Base-by-base conservation (phyloP, 768 basidiomycete species). In the Russula sp. region DNA sequence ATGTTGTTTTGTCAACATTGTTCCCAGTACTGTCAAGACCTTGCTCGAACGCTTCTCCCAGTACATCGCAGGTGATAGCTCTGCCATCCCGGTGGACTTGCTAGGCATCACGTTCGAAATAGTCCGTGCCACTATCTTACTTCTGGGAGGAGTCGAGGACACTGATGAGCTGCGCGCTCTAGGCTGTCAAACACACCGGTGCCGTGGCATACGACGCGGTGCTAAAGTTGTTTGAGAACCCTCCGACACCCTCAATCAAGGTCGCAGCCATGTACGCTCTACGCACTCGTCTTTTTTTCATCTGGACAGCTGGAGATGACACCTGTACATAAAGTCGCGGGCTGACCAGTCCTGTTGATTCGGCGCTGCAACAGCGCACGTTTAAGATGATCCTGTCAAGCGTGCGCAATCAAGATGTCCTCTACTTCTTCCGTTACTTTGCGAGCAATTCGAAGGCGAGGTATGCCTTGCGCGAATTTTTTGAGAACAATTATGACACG, bases 71-170 rank as follows among this genome's bases (percentile, higher is more conserved):
- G 83, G 83, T 8, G 89, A 96, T 69, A 83, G 87, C 67, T 86
- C 86, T 0, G 77, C 73, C 56, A 90, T 98, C 66, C 90, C 92
- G 7, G 81, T 84, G 32, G 95, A 98, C 74, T 74, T 98, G 49
- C 81, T 87, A 66, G 69, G 76, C 34, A 73, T 79, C 45, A 82
- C 83, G 45, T 86, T 78, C 71, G 67, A 70, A 34, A 77, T 74
- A 54, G 87, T 88, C 66, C 22, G 57, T 35, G 16, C 25, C 25
- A 81, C 70, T 8, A 14, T 46, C 35, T 20, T 32, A 18, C 3
- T 20, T 25, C 3, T 29, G 9, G n/a, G 18, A 20, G 18, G 32
- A 7, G 4, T 18, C n/a, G 29, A 3, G 51, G 55, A 35, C 54
- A 32, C 5, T 67, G 13, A 50, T 46, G 41, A 56, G 42, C 55